Evolutionary conservation across 306 rosid genomes (phyloP).

Genomic region (Vigna angularis): DNA sequence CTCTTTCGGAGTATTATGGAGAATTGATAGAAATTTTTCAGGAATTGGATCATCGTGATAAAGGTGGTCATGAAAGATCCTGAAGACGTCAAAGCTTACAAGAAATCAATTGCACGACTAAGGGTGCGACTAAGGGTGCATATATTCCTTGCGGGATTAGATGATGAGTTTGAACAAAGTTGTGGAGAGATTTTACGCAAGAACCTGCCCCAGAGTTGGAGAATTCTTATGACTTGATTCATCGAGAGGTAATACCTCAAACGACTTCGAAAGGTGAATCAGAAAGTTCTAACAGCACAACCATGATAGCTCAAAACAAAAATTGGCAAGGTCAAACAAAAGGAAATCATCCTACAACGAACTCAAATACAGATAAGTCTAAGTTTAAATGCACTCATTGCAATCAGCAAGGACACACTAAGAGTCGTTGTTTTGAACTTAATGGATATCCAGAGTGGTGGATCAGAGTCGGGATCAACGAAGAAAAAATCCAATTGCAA

Average conservation of each 20-base stretch:
- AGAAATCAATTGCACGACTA: too few species aligned
- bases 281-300: not conserved
- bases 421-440: not conserved
- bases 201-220: not conserved
- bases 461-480: not conserved
- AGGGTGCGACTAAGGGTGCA: too few species aligned
- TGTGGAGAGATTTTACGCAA: not conserved
- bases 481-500: not conserved
- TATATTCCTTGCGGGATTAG: too few species aligned
- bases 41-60: too few species aligned
- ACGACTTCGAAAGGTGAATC: not conserved
- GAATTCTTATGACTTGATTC: not conserved
- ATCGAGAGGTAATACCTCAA: not conserved
- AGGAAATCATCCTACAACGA: not conserved
- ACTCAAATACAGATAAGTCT: not conserved
- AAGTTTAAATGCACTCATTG: constrained; percentile 3
- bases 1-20: too few species aligned
- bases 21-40: too few species aligned
- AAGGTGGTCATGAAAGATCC: too few species aligned
- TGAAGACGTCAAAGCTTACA: too few species aligned
- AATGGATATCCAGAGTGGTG: not conserved
- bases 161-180: too few species aligned
- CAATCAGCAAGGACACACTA: not conserved
- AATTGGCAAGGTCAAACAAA: not conserved
- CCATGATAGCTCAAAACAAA: not conserved